A percentile compares a stretch with the other conserved stretches of the same genome.
Evolutionary conservation across 495 filamentous ascomycete species (phyloP).

Genomic region (Xylaria cubensis): DNA sequence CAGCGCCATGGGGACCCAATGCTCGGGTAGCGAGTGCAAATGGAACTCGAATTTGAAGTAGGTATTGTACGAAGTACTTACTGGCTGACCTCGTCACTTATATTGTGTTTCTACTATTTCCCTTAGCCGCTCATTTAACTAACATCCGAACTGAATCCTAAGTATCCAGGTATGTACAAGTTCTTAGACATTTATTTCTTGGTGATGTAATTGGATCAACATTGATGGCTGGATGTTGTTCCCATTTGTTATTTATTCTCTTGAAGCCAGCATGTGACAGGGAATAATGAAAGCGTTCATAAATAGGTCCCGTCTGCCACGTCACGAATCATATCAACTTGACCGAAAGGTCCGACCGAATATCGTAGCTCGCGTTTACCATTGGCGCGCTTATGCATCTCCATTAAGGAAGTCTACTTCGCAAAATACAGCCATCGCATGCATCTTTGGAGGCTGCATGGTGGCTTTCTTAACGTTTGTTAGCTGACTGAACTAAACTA

Average conservation of each 20-base stretch:
- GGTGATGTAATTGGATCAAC: background rate
- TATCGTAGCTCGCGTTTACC: background rate
- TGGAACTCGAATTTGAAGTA: too few relatives aligned
- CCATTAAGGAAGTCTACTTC: background rate
- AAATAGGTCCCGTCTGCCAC: background rate
- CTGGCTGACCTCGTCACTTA: background rate
- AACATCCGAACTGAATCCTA: background rate
- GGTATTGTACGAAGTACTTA: too few relatives aligned
- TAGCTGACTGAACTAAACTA: background rate
- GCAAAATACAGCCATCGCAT: background rate
- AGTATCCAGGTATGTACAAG: background rate
- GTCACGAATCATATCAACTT: background rate
- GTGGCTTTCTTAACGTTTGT: background rate
- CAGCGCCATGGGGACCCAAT: conserved; percentile 59
- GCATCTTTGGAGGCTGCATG: background rate
- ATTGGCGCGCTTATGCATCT: background rate
- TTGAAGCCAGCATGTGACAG: background rate
- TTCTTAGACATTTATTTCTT: too few relatives aligned
- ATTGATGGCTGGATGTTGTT: background rate
- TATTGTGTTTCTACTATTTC: background rate
- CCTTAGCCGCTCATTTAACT: background rate
- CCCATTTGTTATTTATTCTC: background rate
- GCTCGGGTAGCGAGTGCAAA: conserved; percentile 57
- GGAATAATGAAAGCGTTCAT: background rate
- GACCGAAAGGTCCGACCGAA: too few relatives aligned